Evolutionary conservation across 2,329 filamentous ascomycete species (phyloP), one percentile per base, ranked within the genome.

Genomic region (Madurella fahalii): DNA sequence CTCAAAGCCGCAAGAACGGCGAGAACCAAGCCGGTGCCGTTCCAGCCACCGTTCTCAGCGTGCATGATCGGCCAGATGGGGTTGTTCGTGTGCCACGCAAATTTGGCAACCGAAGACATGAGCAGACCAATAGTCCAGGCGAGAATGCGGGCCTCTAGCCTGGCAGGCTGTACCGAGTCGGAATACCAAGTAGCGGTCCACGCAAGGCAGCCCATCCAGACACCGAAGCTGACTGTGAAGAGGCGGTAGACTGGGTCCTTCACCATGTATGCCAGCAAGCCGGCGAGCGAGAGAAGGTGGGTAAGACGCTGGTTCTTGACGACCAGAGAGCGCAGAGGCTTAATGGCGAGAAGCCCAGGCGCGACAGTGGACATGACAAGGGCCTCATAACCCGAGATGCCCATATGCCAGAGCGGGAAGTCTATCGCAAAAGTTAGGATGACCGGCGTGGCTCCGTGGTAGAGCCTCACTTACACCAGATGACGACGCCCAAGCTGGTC

Each of bases 371-470:
- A 83, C 84, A 97, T 87, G 66, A 99, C 86, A 61, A 95, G 79
- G 42, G 85, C 87, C 73, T 99, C 94, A 68, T 94, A 99, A 59
- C 94, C 94, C 4, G 93, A 97, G 57, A 99, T 95, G 30, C 94
- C 94, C 94, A 99, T 99, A 70, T 96, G 85, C 94, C 94, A 99
- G 11, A 99, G 82, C 13, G 94, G 94, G 69, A 99, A 99, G 72
- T 95, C 87, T 90, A 59, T 2, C 2, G 15, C 13, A 51, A 7
- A 5, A 20, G 48, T 63, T 39, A 58, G 52, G 8, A 20, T 13
- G 30, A 15, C 0, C 17, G 7, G 17, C 4, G 7, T 32, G 16
- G 15, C 30, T n/a, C 34, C 39, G 30, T 47, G 13, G 42, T 11
- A n/a, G 12, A 17, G 8, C 5, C 15, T n/a, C 20, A 82, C 87